Percentiles rank a stretch among this genome's conserved stretches.
phyloP scores from a whole-genome alignment of 768 basidiomycete species.

The Boletellus sp. region DNA sequence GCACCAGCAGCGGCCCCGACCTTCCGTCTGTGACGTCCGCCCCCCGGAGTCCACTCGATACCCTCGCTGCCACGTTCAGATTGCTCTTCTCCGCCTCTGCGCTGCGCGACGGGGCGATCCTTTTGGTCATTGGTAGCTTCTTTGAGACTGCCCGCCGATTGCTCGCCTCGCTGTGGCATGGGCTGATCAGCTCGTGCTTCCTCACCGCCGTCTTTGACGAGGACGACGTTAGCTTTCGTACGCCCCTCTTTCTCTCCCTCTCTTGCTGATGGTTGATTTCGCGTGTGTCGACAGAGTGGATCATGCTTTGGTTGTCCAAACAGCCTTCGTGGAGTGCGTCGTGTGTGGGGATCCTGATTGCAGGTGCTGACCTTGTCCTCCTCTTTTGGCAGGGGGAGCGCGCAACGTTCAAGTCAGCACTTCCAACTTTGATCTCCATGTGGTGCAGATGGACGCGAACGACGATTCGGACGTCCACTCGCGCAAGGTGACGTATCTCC shows the following conservation, averaged over 20 bases:
- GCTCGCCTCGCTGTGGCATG: constrained; percentile 40
- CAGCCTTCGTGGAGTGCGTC: constrained; percentile 57
- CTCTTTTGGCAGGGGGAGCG: constrained; percentile 37
- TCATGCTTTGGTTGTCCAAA: constrained; percentile 65
- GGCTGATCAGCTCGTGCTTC: constrained; percentile 50
- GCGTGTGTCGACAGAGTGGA: constrained; percentile 48
- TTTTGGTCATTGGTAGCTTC: constrained; percentile 58
- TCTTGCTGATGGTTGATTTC: background rate
- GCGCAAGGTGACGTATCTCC: constrained; percentile 35
- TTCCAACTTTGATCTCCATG: constrained; percentile 30
- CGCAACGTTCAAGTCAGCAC: constrained; percentile 54
- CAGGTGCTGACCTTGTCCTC: background rate
- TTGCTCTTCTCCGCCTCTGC: constrained; percentile 53
- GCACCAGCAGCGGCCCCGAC: constrained; percentile 10
- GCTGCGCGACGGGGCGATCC: constrained; percentile 59
- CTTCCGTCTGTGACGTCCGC: constrained; percentile 6
- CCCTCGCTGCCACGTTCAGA: constrained; percentile 36
- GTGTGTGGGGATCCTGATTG: background rate
- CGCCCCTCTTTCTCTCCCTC: constrained; percentile 14
- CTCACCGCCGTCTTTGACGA: constrained; percentile 61
- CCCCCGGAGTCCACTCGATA: constrained; percentile 19
- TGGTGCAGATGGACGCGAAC: constrained; percentile 16
- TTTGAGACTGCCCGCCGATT: constrained; percentile 57
- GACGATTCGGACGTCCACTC: constrained; percentile 21
- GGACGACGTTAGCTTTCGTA: constrained; percentile 55